Evolutionary conservation across 164 flowering plant species (phyloP).

Genomic region (Vitis labrusca): DNA sequence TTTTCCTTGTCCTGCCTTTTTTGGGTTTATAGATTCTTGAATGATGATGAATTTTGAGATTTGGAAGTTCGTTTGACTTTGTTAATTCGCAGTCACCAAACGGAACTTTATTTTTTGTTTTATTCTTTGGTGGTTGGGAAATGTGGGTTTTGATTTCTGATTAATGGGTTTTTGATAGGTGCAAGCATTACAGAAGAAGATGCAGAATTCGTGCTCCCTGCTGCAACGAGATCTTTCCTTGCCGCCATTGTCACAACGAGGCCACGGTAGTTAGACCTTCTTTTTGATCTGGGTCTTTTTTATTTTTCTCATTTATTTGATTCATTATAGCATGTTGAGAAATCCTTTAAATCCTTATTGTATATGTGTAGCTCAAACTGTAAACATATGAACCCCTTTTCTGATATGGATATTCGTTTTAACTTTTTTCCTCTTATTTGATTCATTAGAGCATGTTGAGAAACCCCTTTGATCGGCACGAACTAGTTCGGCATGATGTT

Average conservation of each 20-base stretch:
- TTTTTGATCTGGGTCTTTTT: neutral
- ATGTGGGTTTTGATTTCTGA: too few relatives aligned
- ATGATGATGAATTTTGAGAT: too few relatives aligned
- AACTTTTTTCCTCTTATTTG: slow-evolving; percentile 1
- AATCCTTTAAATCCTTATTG: neutral
- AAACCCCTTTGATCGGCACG: slow-evolving; percentile 65
- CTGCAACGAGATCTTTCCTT: slow-evolving; percentile 76
- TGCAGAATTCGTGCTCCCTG: slow-evolving; percentile 93
- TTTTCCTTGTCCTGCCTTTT: neutral
- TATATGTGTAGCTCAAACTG: neutral
- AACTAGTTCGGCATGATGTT: slow-evolving; percentile 69
- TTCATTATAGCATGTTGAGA: neutral
- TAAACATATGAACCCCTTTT: neutral
- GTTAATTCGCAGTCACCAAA: too few relatives aligned
- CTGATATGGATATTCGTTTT: slow-evolving; percentile 8
- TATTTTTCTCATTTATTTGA: neutral
- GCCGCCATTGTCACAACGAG: slow-evolving; percentile 98
- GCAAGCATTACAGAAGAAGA: slow-evolving; percentile 88
- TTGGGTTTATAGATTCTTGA: neutral
- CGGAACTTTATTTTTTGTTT: neutral
- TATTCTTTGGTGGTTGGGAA: neutral
- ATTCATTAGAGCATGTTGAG: slow-evolving; percentile 48
- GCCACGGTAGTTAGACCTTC: slow-evolving; percentile 44
- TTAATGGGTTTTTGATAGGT: slow-evolving; percentile 32
- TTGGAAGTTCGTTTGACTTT: too few relatives aligned